These are phyloP conservation scores for Puccinia brachypodii DNA, from an alignment of 1,284 basidiomycete species.

Conservation along the genomic window DNA sequence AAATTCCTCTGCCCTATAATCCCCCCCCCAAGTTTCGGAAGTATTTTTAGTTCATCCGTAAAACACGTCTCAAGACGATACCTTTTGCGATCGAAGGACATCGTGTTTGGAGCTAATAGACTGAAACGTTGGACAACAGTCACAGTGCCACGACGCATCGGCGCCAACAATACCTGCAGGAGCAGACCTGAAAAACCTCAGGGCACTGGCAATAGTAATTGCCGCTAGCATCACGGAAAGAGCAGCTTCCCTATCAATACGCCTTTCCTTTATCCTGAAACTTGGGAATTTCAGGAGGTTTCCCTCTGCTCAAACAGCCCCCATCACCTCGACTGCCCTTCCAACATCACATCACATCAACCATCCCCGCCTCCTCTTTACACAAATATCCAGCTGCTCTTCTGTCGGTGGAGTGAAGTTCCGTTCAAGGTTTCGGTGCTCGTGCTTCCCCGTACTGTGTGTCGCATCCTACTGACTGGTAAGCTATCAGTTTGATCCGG, in stretches of 20 bases:
- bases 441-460: background rate
- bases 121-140: background rate
- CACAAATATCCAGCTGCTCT: background rate
- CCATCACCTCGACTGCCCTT: constrained; percentile 11
- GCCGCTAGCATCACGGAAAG: background rate
- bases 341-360: constrained; percentile 23
- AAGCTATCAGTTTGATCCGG: background rate
- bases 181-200: constrained; percentile 11
- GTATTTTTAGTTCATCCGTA: background rate
- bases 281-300: constrained; percentile 4
- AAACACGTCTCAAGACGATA: constrained; percentile 25
- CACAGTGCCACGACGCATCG: background rate
- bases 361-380: constrained; percentile 13
- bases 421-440: background rate
- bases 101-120: constrained; percentile 1
- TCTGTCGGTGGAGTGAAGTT: constrained; percentile 18
- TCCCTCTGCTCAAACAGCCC: constrained; percentile 12
- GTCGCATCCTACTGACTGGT: constrained; percentile 25
- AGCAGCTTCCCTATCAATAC: background rate
- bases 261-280: background rate
- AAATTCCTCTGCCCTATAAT: background rate
- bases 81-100: background rate
- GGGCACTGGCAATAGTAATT: background rate
- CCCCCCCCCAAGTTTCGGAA: background rate
- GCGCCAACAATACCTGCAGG: background rate